These are phyloP conservation scores for Cladosporium colombiae DNA, from an alignment of 2,329 filamentous ascomycete species.

Conservation along the genomic window DNA sequence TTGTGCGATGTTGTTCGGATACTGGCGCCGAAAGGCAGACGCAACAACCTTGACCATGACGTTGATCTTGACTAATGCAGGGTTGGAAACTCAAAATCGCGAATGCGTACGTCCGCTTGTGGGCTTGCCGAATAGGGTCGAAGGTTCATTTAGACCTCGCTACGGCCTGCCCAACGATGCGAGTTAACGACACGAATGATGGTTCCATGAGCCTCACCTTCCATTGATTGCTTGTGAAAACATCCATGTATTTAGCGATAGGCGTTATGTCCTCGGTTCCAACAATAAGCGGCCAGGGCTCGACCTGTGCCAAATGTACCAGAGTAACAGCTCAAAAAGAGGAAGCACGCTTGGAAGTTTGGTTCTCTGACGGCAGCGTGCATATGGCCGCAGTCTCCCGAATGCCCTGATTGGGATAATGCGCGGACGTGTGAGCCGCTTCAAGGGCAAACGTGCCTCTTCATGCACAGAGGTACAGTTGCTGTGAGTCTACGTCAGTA, in stretches of 20 bases:
- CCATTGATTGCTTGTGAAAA: too few species aligned
- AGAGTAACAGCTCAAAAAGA: background rate
- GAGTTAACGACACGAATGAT: too few species aligned
- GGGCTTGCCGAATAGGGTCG: too few species aligned
- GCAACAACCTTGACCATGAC: constrained; percentile 4
- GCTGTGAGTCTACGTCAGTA: background rate
- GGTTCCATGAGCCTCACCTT: too few species aligned
- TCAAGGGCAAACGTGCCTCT: background rate
- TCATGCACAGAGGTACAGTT: background rate
- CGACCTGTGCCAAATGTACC: background rate
- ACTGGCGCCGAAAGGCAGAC: background rate
- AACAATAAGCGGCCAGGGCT: background rate
- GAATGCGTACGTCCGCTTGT: background rate
- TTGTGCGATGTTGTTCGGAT: background rate
- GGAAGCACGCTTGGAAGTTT: background rate
- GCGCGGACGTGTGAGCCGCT: background rate
- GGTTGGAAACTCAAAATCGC: background rate
- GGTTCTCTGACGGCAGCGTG: constrained; percentile 3
- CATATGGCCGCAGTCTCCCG: background rate
- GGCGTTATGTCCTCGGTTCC: too few species aligned
- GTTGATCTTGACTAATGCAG: background rate
- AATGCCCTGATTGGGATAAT: background rate
- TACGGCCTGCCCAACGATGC: background rate
- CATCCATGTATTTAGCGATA: too few species aligned
- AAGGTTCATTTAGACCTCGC: background rate